A percentile compares a stretch with the other conserved stretches of the same genome.
phyloP scores from a whole-genome alignment of 805 yeast species.

The Saccharomycopsis babjevae region DNA sequence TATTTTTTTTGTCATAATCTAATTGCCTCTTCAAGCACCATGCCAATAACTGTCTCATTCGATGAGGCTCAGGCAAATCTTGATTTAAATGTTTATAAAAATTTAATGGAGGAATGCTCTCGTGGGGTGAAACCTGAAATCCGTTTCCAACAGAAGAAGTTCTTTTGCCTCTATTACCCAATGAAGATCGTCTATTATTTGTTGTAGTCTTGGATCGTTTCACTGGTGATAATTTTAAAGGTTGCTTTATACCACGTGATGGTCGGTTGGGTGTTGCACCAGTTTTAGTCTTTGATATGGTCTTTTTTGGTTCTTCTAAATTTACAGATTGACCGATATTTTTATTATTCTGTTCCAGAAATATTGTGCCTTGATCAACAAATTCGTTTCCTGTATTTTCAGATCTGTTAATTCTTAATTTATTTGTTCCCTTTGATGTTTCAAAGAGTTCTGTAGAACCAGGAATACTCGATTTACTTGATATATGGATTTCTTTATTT shows the following conservation, averaged over 20 bases:
- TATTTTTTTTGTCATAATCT: slow-evolving; percentile 21
- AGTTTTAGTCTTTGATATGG: background rate
- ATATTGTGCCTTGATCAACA: background rate
- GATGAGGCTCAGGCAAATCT: slow-evolving; percentile 59
- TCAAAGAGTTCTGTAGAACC: background rate
- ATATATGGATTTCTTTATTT: background rate
- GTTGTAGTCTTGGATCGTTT: slow-evolving; percentile 21
- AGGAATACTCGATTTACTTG: background rate
- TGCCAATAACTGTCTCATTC: slow-evolving; percentile 55
- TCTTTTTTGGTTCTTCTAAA: background rate
- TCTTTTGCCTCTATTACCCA: slow-evolving; percentile 56
- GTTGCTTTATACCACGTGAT: slow-evolving; percentile 14
- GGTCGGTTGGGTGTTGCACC: background rate
- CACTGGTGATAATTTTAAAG: slow-evolving; percentile 18
- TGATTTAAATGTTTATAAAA: slow-evolving; percentile 54
- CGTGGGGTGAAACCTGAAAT: slow-evolving; percentile 55
- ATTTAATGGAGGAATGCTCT: slow-evolving; percentile 42
- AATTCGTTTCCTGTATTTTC: background rate
- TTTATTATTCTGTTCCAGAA: background rate
- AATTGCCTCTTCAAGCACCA: slow-evolving; percentile 56
- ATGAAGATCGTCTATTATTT: slow-evolving; percentile 37
- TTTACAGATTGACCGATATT: background rate
- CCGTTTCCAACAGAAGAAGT: slow-evolving; percentile 71
- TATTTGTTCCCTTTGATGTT: background rate
- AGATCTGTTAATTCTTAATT: background rate